Base-by-base conservation (phyloP, 495 filamentous ascomycete species). In the Tuber umbilicatum region DNA sequence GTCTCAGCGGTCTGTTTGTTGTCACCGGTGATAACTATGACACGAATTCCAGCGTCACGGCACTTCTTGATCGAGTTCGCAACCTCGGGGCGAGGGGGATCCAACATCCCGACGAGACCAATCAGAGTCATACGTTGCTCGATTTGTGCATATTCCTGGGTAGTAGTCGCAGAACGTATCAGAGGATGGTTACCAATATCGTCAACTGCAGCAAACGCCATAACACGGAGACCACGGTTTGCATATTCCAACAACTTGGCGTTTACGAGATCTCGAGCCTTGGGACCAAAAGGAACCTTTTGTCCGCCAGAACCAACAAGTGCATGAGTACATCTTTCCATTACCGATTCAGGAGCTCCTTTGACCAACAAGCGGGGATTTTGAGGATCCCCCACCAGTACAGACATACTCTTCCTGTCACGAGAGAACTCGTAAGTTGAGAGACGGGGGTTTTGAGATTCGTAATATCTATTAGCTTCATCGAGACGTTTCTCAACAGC, bases 351-450 rank as follows among this genome's bases (percentile, higher is more conserved):
- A 17, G 96, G 96, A 19, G 96, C 96, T 76, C 96, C 96, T 84
- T 99, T 99, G 75, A 98, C 95, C 38, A 99, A 89, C 21, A 99
- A 90, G 82, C 90, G 91, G 83, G 94, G 88, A 45, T 89, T 83
- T 64, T 86, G 86, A 69, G 86, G 88, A 68, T 87, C 85, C 72
- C 91, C 89, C 69, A 95, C 91, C 27, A 97, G 88, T 41, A 98
- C 96, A 39, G 96, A 99, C 96, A 99, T 99, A 82, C 96, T 98
- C 87, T 99, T 99, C 35, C 96, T 88, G 83, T 98, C 96, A 81
- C 96, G 90, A 7, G 96, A 98, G 84, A 99, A 99, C 83, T 99
- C 96, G 76, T 94, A 99, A 21, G 93, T 97, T 1, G 94, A 90
- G 73, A 97, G 87, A 72, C 90, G 89, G 43, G 89, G 89, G 70